Conservation (phyloP, 108 stramenopile genomes). For the Tribonema minus region DNA sequence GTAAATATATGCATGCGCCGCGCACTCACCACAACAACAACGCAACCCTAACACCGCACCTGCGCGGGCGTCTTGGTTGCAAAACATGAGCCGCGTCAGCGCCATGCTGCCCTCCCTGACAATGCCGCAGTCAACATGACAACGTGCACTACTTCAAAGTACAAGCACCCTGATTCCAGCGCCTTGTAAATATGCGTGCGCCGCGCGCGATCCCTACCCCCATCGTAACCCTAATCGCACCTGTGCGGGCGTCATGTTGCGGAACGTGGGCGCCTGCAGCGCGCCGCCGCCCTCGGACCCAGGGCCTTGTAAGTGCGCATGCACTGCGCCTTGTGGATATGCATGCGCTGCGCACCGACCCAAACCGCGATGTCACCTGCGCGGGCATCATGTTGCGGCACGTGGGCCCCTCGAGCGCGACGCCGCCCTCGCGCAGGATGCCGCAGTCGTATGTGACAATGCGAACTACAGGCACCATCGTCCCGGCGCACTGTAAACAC, state of each 20-base stretch:
- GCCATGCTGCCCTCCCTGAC: conserved; percentile 46
- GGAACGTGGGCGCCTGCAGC: conserved; percentile 55
- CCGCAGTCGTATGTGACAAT: conserved; percentile 91
- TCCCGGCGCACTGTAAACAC: conserved; percentile 46
- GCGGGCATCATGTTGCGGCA: not conserved
- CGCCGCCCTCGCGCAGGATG: conserved; percentile 49
- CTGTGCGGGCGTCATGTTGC: conserved; percentile 3
- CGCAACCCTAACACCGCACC: no score
- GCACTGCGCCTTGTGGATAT: conserved; percentile 79
- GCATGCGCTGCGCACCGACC: no score
- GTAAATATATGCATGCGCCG: no score
- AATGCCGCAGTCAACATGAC: conserved; percentile 73
- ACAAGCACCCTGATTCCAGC: conserved; percentile 65
- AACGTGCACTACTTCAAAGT: conserved; percentile 85
- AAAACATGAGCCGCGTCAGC: conserved; percentile 39
- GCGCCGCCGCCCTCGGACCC: not conserved
- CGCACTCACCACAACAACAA: not conserved
- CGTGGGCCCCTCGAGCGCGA: conserved; percentile 53
- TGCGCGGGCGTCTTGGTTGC: not conserved
- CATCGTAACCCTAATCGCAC: not conserved
- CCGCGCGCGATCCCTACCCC: conserved; percentile 31
- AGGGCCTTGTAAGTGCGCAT: conserved; percentile 70
- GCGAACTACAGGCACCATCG: conserved; percentile 68
- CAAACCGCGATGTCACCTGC: not conserved
- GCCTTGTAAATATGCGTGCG: conserved; percentile 52